Base-by-base conservation (phyloP, 139 green algal genomes). In the Monoraphidium neglectum region DNA sequence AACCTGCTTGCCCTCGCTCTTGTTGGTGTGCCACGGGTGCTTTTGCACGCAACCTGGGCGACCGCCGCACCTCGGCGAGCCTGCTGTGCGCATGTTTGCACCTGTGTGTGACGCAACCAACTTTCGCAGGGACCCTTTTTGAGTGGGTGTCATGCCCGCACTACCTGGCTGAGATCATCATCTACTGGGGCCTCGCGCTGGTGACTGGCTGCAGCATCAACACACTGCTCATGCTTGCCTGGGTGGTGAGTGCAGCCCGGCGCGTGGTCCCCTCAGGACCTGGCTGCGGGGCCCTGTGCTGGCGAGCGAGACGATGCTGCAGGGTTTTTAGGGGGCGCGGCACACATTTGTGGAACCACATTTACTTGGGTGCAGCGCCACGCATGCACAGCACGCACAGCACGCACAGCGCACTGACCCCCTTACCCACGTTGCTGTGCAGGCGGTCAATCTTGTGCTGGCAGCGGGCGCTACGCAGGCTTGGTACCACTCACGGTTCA, bases 111-210 rank as follows among this genome's bases (percentile, higher is more conserved):
- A n/a, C n/a, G n/a, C n/a, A n/a, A n/a, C n/a, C n/a, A n/a, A n/a
- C n/a, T n/a, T n/a, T n/a, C 78, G 35, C 49, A 85, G 91, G 91
- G 16, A 86, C 87, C 35, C 23, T 72, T 10, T 97, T 97, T 84
- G 82, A 90, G 79, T 76, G 82, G 65, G 86, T 97, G 46, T 92
- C 89, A 4, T 95, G 92, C 62, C 92, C 92, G 0, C 92, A 97
- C 80, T 97, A 97, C 77, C 82, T 95, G 21, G 92, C 71, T 5
- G 92, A 97, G 77, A 87, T 96, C 15, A 63, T 96, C 5, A 89
- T 96, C 43, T 97, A 97, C 76, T 32, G 30, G 3, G 91, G 87
- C 18, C 78, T 97, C 49, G 54, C 57, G 37, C 4, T 92, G 24
- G 26, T 83, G 26, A 72, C 60, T 5, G 35, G 63, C 2, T 53